Evolutionary conservation across 2,329 filamentous ascomycete genomes (phyloP), one percentile per base, ranked within the genome.

Genomic region (Ophiostoma novo-ulmi): DNA sequence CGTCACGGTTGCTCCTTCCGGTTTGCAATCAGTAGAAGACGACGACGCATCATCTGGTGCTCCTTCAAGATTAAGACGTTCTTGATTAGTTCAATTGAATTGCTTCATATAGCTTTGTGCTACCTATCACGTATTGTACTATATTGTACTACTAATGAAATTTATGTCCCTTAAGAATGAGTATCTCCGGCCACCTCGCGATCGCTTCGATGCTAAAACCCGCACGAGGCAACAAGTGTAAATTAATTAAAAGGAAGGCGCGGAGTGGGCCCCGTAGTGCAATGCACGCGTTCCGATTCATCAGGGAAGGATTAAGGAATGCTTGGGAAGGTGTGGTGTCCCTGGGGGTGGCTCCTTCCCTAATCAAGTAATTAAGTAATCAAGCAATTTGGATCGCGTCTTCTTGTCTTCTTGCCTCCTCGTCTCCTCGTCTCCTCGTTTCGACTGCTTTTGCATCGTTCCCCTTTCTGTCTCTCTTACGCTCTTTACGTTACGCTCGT

Each of bases 361-460:
- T 20, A 67, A 67, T 48, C 17, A 14, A 44, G 65, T 44, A 67
- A 67, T 67, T 65, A 31, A 26, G 58, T 35, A 61, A 63, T 35
- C 26, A 63, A 63, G 58, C 22, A 63, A 63, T 61, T 26, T 36
- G 26, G 55, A 61, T 63, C 58, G 58, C 58, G 58, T 63, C 58
- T 48, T 48, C 44, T 48, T 48, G 44, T 20, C 44, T 48, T n/a
- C n/a, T 48, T 20, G 44, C 7, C 44, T 48, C 5, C 17, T 48
- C 17, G 17, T n/a, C 44, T 48, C n/a, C 44, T 20, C 7, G 44
- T 48, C 44, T 48, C n/a, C 44, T 20, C 7, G 44, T 48, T 20
- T 48, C 11, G 48, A 22, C 61, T 64, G 31, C 31, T 31, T 31
- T 31, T 31, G 31, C 61, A 20, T 64, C 55, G 55, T 22, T 52